Evolutionary conservation across 2,329 filamentous ascomycete genomes (phyloP).

Genomic region (Fusarium chlamydosporum): DNA sequence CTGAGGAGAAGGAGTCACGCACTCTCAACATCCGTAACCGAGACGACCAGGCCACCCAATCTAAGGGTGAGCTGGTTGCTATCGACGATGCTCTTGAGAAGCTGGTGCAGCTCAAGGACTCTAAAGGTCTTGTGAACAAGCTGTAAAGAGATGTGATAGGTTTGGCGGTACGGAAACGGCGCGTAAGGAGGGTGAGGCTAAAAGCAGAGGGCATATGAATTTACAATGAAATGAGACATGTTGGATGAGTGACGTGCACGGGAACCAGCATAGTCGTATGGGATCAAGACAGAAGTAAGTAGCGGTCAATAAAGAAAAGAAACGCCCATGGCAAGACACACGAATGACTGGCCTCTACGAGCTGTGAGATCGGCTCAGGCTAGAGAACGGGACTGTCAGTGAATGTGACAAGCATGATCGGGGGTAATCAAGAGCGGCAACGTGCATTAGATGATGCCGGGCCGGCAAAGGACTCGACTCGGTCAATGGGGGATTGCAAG

Average conservation of each 20-base stretch:
- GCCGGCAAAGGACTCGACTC: slow-evolving; percentile 6
- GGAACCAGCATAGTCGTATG: slow-evolving; percentile 28
- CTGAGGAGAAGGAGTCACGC: slow-evolving; percentile 71
- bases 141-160: slow-evolving; percentile 46
- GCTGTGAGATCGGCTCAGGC: slow-evolving; percentile 16
- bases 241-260: slow-evolving; percentile 33
- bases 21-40: slow-evolving; percentile 75
- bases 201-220: slow-evolving; percentile 41
- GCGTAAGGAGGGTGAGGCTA: slow-evolving; percentile 32
- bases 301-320: slow-evolving; percentile 41
- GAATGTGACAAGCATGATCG: slow-evolving; percentile 20
- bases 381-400: slow-evolving; percentile 8
- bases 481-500: slow-evolving; percentile 6
- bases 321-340: slow-evolving; percentile 14
- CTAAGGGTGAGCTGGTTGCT: slow-evolving; percentile 70
- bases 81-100: slow-evolving; percentile 71
- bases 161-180: slow-evolving; percentile 22
- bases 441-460: slow-evolving; percentile 11
- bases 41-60: slow-evolving; percentile 73
- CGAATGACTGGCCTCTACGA: slow-evolving; percentile 4
- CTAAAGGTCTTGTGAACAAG: slow-evolving; percentile 59
- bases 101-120: slow-evolving; percentile 65
- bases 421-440: slow-evolving; percentile 3
- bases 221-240: slow-evolving; percentile 41
- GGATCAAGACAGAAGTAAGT: slow-evolving; percentile 26